These are phyloP conservation scores for Juncus effusus DNA, from an alignment of 176 grass and related monocot genomes.

Conservation along the genomic window DNA sequence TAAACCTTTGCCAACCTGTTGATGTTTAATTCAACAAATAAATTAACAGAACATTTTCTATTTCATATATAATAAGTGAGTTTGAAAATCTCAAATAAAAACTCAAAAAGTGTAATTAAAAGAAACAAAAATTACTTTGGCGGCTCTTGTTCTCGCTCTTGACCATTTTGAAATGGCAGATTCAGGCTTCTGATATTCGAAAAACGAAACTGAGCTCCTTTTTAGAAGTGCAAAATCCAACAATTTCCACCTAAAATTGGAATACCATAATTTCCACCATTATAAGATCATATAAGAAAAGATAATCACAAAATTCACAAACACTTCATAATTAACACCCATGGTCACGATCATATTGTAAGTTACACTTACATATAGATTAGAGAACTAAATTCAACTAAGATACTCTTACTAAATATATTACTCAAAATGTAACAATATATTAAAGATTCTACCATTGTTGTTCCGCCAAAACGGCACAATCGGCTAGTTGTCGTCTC, in stretches of 20 bases:
- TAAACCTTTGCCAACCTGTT: constrained; percentile 75
- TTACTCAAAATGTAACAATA: no score
- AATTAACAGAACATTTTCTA: neutral
- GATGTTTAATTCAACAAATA: neutral
- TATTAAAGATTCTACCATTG: constrained; percentile 41
- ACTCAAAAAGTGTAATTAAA: constrained; percentile 8
- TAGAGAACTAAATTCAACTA: no score
- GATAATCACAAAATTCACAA: no score
- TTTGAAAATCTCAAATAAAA: neutral
- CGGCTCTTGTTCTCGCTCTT: constrained; percentile 56
- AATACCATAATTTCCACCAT: neutral
- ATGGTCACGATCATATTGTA: neutral
- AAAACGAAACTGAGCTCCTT: constrained; percentile 81
- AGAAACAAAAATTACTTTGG: constrained; percentile 43
- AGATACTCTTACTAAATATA: no score
- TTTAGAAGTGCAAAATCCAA: constrained; percentile 75
- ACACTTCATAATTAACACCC: neutral
- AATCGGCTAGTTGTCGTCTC: constrained; percentile 83
- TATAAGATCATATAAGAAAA: no score
- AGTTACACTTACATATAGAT: no score
- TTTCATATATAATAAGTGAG: neutral
- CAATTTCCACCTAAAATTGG: constrained; percentile 56
- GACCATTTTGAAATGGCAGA: constrained; percentile 71
- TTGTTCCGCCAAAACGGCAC: constrained; percentile 75
- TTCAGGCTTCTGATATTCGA: constrained; percentile 75